Percentiles rank a stretch among this genome's conserved stretches.
Conservation (phyloP, 1,284 basidiomycete genomes). For the Papiliotrema terrestris region DNA sequence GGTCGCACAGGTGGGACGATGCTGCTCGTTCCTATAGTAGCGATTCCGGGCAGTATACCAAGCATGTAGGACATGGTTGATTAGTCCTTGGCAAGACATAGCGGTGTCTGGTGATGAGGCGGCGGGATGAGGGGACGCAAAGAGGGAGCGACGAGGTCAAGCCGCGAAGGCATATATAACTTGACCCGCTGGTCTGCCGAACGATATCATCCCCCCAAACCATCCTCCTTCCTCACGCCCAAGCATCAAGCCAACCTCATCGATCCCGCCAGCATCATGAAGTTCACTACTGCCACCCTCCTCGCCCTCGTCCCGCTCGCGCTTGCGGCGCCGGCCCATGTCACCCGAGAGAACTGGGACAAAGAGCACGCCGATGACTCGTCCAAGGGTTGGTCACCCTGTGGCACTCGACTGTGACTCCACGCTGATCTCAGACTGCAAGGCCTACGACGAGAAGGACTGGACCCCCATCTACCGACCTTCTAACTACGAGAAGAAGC, state of each 20-base stretch:
- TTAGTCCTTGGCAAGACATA: neutral
- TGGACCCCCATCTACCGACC: constrained; percentile 5
- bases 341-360: constrained; percentile 8
- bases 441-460: constrained; percentile 1
- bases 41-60: too few relatives aligned
- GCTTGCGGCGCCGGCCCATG: constrained; percentile 15
- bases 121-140: neutral
- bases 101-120: neutral
- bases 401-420: neutral
- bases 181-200: too few relatives aligned
- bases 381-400: neutral
- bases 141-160: too few relatives aligned
- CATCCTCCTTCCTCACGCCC: neutral
- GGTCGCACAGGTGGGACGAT: too few relatives aligned
- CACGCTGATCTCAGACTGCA: neutral
- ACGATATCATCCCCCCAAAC: neutral
- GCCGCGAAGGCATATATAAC: neutral
- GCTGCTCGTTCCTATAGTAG: too few relatives aligned
- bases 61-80: neutral
- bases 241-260: neutral
- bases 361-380: constrained; percentile 13
- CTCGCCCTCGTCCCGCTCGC: constrained; percentile 14
- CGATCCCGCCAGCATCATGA: constrained; percentile 10
- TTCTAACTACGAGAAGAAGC: neutral
- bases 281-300: constrained; percentile 10